Percentiles rank a stretch among this genome's conserved stretches.
phyloP scores from a whole-genome alignment of 345 rosid species.

The Rhizophora apiculata region DNA sequence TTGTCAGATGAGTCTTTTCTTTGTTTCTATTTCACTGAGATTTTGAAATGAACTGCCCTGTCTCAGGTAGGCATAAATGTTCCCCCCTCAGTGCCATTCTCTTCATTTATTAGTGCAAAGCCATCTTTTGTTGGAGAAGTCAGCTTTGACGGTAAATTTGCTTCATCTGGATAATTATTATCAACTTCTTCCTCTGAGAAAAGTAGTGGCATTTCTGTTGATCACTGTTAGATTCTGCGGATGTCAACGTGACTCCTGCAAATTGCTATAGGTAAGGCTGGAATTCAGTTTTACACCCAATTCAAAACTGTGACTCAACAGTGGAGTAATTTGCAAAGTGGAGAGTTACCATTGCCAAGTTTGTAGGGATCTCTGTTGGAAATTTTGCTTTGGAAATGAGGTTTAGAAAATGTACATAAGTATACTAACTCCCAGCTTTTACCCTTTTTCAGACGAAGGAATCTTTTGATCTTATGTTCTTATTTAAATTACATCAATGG shows the following conservation, averaged over 20 bases:
- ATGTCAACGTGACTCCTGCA: not conserved
- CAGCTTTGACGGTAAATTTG: conserved; percentile 43
- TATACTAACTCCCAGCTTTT: too few relatives aligned
- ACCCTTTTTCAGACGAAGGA: too few relatives aligned
- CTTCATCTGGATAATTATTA: not conserved
- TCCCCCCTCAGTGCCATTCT: conserved; percentile 41
- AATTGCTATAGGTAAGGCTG: conserved; percentile 45
- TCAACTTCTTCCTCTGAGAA: not conserved
- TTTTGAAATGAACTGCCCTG: conserved; percentile 11
- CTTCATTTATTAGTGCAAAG: conserved; percentile 39
- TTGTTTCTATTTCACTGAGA: not conserved
- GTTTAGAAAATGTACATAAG: not conserved
- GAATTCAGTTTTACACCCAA: conserved; percentile 53
- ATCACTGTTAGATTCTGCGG: not conserved
- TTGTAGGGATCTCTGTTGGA: conserved; percentile 3
- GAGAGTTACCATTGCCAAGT: conserved; percentile 19
- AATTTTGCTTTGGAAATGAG: not conserved
- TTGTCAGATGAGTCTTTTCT: not conserved
- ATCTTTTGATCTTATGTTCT: too few relatives aligned
- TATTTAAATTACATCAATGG: too few relatives aligned
- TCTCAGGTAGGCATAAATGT: conserved; percentile 60
- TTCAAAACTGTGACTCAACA: conserved; percentile 52
- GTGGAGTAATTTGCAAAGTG: conserved; percentile 39
- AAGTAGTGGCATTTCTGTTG: not conserved
- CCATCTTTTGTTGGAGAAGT: conserved; percentile 50